Percentiles rank a stretch among this genome's conserved stretches.
Evolutionary conservation across 73 alveolate species (phyloP).

Genomic region (Uronychia binucleata): DNA sequence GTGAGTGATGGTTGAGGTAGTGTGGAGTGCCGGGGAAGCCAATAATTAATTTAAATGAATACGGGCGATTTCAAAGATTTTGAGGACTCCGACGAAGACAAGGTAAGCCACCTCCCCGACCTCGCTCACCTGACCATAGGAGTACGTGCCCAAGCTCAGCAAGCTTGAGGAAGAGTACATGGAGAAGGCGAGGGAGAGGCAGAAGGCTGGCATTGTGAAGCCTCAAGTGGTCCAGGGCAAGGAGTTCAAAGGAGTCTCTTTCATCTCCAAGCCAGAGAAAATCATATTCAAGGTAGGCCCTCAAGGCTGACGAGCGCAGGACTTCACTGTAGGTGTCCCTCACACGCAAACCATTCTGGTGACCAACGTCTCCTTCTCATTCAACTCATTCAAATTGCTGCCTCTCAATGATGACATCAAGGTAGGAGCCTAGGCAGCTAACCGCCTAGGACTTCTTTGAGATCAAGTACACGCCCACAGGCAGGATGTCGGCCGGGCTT

Average conservation of each 20-base stretch:
- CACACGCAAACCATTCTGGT: slow-evolving; percentile 88
- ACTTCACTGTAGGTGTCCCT: slow-evolving; percentile 90
- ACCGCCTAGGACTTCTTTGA: slow-evolving; percentile 84
- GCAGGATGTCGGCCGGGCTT: slow-evolving; percentile 98
- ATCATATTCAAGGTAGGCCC: slow-evolving; percentile 82
- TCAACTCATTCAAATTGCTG: slow-evolving; percentile 89
- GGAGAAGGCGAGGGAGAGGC: slow-evolving; percentile 83
- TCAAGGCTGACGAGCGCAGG: slow-evolving; percentile 48
- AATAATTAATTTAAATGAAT: slow-evolving; percentile 16
- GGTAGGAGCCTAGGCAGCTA: not conserved
- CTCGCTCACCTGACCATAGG: not conserved
- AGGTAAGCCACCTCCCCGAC: not conserved
- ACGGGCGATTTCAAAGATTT: slow-evolving; percentile 24
- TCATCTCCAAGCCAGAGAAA: slow-evolving; percentile 94
- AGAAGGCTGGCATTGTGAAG: slow-evolving; percentile 84
- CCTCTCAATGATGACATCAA: slow-evolving; percentile 85
- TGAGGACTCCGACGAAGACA: slow-evolving; percentile 21
- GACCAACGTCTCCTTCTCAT: slow-evolving; percentile 93
- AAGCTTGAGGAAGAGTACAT: slow-evolving; percentile 72
- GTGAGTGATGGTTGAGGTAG: not conserved
- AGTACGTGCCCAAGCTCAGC: slow-evolving; percentile 63
- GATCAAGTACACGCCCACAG: slow-evolving; percentile 93
- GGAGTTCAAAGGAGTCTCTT: slow-evolving; percentile 93
- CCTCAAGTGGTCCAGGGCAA: slow-evolving; percentile 92
- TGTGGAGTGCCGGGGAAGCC: not conserved